Base-by-base conservation (phyloP, 345 rosid species). In the Gossypium longicalyx region DNA sequence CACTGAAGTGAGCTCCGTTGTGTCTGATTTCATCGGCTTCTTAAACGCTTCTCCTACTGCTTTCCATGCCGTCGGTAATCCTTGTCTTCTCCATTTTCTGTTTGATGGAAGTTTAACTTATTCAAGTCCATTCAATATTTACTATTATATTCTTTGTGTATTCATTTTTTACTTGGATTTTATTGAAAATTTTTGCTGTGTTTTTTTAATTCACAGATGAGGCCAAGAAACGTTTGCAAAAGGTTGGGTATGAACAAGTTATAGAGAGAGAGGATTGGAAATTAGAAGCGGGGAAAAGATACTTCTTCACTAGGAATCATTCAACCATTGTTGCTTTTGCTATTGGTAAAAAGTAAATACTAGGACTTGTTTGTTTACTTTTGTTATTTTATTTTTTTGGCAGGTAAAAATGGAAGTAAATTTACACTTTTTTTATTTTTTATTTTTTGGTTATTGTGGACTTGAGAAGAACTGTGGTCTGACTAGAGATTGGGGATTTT, bases 41-140 rank as follows among this genome's bases (percentile, higher is more conserved):
- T 85, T 93, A 78, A 93, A 95, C 82, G 92, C 89, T 68, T 93
- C 98, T 53, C 98, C 99, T 29, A 95, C 99, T n/a, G 97, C 99
- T 47, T 95, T 95, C 76, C 99, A 95, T 63, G 99, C 99, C 80
- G 98, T 93, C 29, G 98, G 99, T 95, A 90, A 76, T 71, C 9
- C 1, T 41, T 25, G 25, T 13, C 19, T 56, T 59, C 79, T 72
- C 44, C 49, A 5, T 58, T 66, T 67, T 27, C 63, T 61, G 54
- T 81, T 47, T 51, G 23, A 20, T 34, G 80, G 25, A 27, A 22
- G 48, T 58, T 60, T 2, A 8, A 12, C 11, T 61, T 22, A 7
- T 60, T 70, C 47, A 27, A 75, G 47, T 12, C 10, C 23, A 29
- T 16, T 48, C 7, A 61, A 7, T 27, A 57, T 23, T 58, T 7